Conservation (phyloP, 306 rosid species). For the Cicer cuneatum region DNA sequence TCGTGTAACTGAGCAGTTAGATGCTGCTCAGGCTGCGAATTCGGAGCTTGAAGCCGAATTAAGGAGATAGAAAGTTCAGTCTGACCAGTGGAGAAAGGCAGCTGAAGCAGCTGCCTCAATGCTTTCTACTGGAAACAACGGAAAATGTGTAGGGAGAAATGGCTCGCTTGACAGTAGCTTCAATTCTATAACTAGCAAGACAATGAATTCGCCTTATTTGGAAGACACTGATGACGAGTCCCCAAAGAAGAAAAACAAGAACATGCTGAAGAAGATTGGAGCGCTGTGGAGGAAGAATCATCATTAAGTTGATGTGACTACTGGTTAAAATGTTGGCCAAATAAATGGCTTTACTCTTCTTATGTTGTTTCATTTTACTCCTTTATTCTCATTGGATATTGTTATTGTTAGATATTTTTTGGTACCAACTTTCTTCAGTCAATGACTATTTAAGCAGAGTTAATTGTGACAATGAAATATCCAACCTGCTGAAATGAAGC, state of each 20-base stretch:
- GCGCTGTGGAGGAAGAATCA: constrained; percentile 92
- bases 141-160: constrained; percentile 64
- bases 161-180: constrained; percentile 65
- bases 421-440: neutral
- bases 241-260: constrained; percentile 87
- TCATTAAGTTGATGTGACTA: constrained; percentile 38
- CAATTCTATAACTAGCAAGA: constrained; percentile 56
- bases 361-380: constrained; percentile 13
- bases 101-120: constrained; percentile 94
- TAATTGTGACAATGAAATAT: neutral
- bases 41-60: constrained; percentile 85
- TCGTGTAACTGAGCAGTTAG: constrained; percentile 80
- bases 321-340: neutral
- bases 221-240: constrained; percentile 86
- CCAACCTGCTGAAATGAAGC: constrained; percentile 13
- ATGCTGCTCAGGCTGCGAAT: constrained; percentile 74
- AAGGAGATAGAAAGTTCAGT: constrained; percentile 84
- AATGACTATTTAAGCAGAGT: constrained; percentile 29
- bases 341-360: neutral
- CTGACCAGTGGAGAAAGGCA: constrained; percentile 97
- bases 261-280: constrained; percentile 92
- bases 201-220: constrained; percentile 69
- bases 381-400: neutral
- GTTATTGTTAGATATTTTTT: constrained; percentile 29
- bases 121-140: constrained; percentile 71